These are phyloP conservation scores for Fragilaria radians DNA, from an alignment of 108 stramenopile genomes.

Conservation along the genomic window DNA sequence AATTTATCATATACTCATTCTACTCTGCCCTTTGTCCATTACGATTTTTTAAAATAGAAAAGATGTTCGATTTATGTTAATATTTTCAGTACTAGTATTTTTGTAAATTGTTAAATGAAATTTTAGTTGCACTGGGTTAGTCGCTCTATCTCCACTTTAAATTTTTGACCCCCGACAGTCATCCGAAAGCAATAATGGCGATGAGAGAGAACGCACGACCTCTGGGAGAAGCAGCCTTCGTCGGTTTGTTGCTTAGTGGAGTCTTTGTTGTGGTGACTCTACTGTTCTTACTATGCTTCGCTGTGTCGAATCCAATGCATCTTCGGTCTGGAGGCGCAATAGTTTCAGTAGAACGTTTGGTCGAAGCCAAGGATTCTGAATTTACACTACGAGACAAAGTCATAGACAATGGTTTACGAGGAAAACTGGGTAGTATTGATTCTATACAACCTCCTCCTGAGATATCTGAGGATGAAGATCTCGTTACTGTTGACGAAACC, in stretches of 20 bases:
- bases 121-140: no score
- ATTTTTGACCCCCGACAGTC: no score
- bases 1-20: no score
- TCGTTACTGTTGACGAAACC: constrained; percentile 13
- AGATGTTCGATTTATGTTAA: no score
- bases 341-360: neutral
- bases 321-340: neutral
- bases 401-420: neutral
- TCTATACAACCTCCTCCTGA: neutral
- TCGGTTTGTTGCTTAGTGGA: neutral
- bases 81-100: no score
- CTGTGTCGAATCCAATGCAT: neutral
- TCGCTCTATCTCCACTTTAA: no score
- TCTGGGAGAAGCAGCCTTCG: no score
- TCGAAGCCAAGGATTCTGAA: neutral
- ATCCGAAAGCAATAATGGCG: no score
- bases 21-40: no score
- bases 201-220: no score
- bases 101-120: no score
- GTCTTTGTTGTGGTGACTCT: neutral
- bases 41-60: no score
- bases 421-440: neutral
- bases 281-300: neutral
- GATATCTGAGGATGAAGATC: neutral
- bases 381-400: neutral